A percentile compares a stretch with the other conserved stretches of the same genome.
phyloP scores from a whole-genome alignment of 768 basidiomycete species.

The Gyrodon lividus region DNA sequence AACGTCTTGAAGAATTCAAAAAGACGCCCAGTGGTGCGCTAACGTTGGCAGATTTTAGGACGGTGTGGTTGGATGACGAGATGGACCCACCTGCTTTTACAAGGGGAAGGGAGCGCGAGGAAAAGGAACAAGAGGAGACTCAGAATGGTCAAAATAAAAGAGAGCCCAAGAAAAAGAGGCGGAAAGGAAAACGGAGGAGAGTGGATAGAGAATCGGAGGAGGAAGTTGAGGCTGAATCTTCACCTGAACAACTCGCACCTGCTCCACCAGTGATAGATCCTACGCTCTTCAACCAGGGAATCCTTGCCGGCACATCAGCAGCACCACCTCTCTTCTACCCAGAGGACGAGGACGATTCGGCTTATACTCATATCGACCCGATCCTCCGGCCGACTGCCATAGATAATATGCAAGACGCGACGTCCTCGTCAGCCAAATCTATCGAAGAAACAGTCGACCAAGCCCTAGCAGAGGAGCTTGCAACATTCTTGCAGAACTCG shows the following conservation, averaged over 20 bases:
- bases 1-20: slow-evolving; percentile 93
- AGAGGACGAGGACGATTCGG: slow-evolving; percentile 40
- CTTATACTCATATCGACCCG: slow-evolving; percentile 56
- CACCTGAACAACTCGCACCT: slow-evolving; percentile 17
- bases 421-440: slow-evolving; percentile 29
- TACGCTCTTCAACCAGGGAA: slow-evolving; percentile 61
- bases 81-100: slow-evolving; percentile 90
- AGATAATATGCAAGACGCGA: slow-evolving; percentile 7
- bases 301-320: slow-evolving; percentile 54
- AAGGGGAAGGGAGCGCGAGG: slow-evolving; percentile 71
- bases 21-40: slow-evolving; percentile 81
- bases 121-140: slow-evolving; percentile 45
- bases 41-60: slow-evolving; percentile 87
- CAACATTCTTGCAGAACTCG: slow-evolving; percentile 58
- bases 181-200: slow-evolving; percentile 39
- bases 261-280: slow-evolving; percentile 47
- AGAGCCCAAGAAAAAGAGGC: slow-evolving; percentile 27
- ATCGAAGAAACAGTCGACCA: slow-evolving; percentile 63
- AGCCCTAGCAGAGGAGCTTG: slow-evolving; percentile 68
- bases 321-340: slow-evolving; percentile 43
- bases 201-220: slow-evolving; percentile 39
- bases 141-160: slow-evolving; percentile 33
- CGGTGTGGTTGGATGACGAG: slow-evolving; percentile 88
- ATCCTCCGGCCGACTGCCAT: slow-evolving; percentile 38
- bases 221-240: slow-evolving; percentile 16